Evolutionary conservation across 176 grass and related monocot species (phyloP).

Genomic region (Musa schizocarpa): DNA sequence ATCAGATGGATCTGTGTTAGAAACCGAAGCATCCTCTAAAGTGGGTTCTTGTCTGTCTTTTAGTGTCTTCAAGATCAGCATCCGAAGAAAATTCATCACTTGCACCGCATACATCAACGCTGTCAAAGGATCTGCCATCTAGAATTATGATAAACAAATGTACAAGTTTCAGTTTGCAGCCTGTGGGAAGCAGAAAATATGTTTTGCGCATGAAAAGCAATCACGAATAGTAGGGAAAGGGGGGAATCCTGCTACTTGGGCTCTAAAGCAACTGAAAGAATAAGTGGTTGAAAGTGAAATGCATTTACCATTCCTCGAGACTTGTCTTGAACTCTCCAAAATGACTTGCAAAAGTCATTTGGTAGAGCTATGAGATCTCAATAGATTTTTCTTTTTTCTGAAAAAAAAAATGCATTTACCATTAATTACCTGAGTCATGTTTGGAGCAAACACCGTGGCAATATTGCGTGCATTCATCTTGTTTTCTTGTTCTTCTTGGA

Average conservation of each 20-base stretch:
- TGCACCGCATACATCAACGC: conserved; percentile 80
- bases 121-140: conserved; percentile 82
- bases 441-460: conserved; percentile 73
- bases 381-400: no score
- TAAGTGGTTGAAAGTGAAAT: no score
- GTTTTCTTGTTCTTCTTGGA: conserved; percentile 59
- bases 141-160: conserved; percentile 8
- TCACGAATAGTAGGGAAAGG: no score
- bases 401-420: not conserved
- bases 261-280: no score
- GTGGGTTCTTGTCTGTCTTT: conserved; percentile 52
- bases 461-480: conserved; percentile 81
- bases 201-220: no score
- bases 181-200: no score
- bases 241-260: no score
- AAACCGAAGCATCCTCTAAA: not conserved
- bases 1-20: not conserved
- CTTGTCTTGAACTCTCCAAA: no score
- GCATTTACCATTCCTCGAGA: no score
- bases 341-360: no score
- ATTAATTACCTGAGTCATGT: conserved; percentile 67
- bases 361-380: no score
- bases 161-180: not conserved
- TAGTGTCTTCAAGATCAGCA: conserved; percentile 58
- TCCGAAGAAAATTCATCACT: conserved; percentile 85